Base-by-base conservation (phyloP, 306 rosid species). In the Rubus idaeus region DNA sequence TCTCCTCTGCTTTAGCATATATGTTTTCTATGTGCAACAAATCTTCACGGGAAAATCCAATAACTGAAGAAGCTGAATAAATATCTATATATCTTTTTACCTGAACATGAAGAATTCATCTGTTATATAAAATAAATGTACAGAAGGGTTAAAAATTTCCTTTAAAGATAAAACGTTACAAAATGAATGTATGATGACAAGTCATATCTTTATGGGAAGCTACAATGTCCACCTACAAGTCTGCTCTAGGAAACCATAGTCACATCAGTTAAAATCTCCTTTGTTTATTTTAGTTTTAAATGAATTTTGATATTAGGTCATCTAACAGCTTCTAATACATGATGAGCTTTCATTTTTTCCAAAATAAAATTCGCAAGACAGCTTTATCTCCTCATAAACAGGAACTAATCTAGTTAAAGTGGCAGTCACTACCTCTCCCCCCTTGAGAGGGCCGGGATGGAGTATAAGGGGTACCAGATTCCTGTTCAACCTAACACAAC, bases 21-120 rank as follows among this genome's bases (percentile, higher is more conserved):
- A 78, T 75, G 72, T 83, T 79, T 49, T 77, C 89, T 6, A 87
- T 77, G 84, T 66, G 93, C 68, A 88, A 80, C 79, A 95, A 71
- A 78, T 95, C 98, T 53, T 92, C 98, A 72, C 69, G 50, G 70
- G 97, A 95, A 88, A 95, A 95, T 81, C 98, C 98, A 80, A 95
- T 88, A 63, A 91, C 86, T 64, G 97, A 89, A 75, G 96, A 88
- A 75, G 93, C 78, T 69, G 97, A 92, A 87, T 95, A 95, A 80
- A 89, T 91, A 70, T 92, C 97, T 39, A 95, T 73, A 65, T 95
- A 95, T 80, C 93, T 92, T 89, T 95, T 95, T 78, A 92, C 97
- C 98, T 95, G 70, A 42, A 78, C 47, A 26, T 63, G 10, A 64
- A 80, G 74, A 62, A 65, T 49, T n/a, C 45, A 68, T 67, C 60